Evolutionary conservation across 495 filamentous ascomycete species (phyloP).

Genomic region (Achaetomiella virescens): DNA sequence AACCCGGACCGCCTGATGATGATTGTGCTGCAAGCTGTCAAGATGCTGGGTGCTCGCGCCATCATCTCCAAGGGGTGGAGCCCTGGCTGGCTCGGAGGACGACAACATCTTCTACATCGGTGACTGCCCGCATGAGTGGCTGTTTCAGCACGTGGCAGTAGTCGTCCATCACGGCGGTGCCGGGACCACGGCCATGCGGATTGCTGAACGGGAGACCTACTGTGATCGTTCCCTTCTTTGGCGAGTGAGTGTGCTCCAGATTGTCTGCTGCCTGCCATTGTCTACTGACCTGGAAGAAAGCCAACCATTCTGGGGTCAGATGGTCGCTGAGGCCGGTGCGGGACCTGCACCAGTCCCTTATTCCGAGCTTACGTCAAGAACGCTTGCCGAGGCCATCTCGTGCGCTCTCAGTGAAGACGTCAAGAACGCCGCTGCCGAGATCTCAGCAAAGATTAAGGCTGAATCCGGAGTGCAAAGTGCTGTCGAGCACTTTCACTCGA

Average conservation of each 20-base stretch:
- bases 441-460: constrained; percentile 53
- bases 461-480: constrained; percentile 48
- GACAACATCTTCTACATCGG: constrained; percentile 66
- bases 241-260: constrained; percentile 38
- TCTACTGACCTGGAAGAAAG: too few species aligned
- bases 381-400: constrained; percentile 54
- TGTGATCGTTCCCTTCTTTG: constrained; percentile 74
- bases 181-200: constrained; percentile 70
- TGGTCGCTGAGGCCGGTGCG: constrained; percentile 64
- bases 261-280: background rate
- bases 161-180: constrained; percentile 80
- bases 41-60: constrained; percentile 57
- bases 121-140: constrained; percentile 74
- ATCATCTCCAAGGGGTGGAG: constrained; percentile 74
- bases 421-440: constrained; percentile 49
- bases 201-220: constrained; percentile 63
- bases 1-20: constrained; percentile 59
- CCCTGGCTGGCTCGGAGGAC: constrained; percentile 54
- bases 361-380: constrained; percentile 55
- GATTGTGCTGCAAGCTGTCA: constrained; percentile 61
- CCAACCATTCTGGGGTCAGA: constrained; percentile 74
- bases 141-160: constrained; percentile 64
- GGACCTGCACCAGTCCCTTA: constrained; percentile 65
- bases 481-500: background rate
- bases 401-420: constrained; percentile 51